Base-by-base conservation (phyloP, 257 asterid genomes). In the Lycium ferocissimum region DNA sequence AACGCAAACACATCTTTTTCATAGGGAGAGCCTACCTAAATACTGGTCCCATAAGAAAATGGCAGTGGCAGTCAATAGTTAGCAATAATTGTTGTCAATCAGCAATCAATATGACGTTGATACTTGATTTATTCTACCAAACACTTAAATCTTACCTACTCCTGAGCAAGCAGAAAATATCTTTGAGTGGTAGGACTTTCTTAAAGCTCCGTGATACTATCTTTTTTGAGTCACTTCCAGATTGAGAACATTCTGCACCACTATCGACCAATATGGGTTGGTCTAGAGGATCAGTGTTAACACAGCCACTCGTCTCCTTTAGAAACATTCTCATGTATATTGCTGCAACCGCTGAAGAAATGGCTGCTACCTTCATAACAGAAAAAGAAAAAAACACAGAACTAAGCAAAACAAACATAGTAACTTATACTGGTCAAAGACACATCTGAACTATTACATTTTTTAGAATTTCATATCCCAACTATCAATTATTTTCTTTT, bases 311-410 rank as follows among this genome's bases (percentile, higher is more conserved):
- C 0, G 87, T 87, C 6, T 91, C 97, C 83, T 83, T 71, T 1
- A 93, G 92, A 76, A 92, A 92, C 8, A 90, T 22, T 72, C 90
- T 91, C 94, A 93, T 89, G 89, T 90, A 92, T 8, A 88, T 89
- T 9, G 91, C 89, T n/a, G 94, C 93, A 15, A 79, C 49, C 10
- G 85, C 73, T 2, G 96, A 85, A 59, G 56, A 10, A 84, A 83
- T 85, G 22, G 94, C 90, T 12, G 94, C 92, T 11, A 90, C 90
- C 94, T 91, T 83, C 83, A 73, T 26, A 33, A 22, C 9, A 51
- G 9, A 6, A 73, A 45, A 2, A 11, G n/a, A 40, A 72, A 2
- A 6, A 43, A 4, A 56, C 14, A 80, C 17, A 9, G 40, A 73
- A 20, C 17, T 73, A 73, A 75, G 20, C 5, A 65, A 63, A 58